Evolutionary conservation across 2,329 filamentous ascomycete genomes (phyloP).

Genomic region (Tricladium varicosporioides): DNA sequence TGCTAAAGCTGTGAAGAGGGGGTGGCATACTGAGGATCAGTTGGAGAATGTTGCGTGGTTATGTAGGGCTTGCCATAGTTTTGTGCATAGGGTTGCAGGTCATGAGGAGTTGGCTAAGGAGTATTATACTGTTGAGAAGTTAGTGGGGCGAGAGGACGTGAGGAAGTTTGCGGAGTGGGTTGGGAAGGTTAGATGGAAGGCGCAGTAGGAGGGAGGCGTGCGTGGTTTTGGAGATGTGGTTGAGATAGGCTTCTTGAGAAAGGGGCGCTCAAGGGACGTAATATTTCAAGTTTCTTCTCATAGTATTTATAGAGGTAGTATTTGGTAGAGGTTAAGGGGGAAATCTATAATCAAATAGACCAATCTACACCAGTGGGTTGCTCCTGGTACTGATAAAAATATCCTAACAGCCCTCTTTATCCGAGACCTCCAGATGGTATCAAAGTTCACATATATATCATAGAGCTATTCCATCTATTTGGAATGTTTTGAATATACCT

Average conservation of each 20-base stretch:
- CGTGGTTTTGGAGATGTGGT: neutral
- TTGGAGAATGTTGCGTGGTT: constrained; percentile 83
- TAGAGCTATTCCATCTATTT: too few relatives aligned
- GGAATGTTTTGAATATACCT: too few relatives aligned
- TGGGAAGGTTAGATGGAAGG: constrained; percentile 40
- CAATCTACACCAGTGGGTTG: too few relatives aligned
- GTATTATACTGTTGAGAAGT: constrained; percentile 69
- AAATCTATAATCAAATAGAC: too few relatives aligned
- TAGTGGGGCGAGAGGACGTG: constrained; percentile 62
- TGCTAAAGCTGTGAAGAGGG: constrained; percentile 70
- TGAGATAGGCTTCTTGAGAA: neutral
- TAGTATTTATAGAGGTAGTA: too few relatives aligned
- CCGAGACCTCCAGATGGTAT: too few relatives aligned
- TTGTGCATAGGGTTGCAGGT: constrained; percentile 71
- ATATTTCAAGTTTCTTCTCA: too few relatives aligned
- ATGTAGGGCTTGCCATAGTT: constrained; percentile 79
- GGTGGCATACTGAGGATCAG: constrained; percentile 75
- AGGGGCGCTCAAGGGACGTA: too few relatives aligned
- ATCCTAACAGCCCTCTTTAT: too few relatives aligned
- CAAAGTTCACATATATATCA: too few relatives aligned
- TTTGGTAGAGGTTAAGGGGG: too few relatives aligned
- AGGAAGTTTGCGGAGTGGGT: constrained; percentile 35
- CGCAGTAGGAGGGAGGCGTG: neutral
- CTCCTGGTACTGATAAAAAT: too few relatives aligned
- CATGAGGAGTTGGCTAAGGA: constrained; percentile 77